Evolutionary conservation across 371 early-diverging fungal species (phyloP).

Genomic region (Nematocida homosporus): DNA sequence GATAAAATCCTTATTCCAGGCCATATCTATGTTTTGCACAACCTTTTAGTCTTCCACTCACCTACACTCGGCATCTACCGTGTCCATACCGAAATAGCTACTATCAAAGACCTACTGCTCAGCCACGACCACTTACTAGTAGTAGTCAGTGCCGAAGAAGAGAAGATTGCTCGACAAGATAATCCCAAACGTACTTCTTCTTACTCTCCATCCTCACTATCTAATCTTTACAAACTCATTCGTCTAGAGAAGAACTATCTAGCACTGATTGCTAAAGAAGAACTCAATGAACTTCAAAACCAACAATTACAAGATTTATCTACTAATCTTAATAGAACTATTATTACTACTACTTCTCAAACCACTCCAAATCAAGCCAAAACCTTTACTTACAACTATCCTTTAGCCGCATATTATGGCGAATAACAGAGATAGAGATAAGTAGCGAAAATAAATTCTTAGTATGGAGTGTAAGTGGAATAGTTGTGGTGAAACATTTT

Average conservation of each 20-base stretch:
- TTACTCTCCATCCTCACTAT: not conserved
- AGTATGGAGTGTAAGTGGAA: constrained; percentile 55
- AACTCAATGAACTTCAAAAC: too few relatives aligned
- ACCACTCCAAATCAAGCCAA: not conserved
- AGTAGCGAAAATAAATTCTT: constrained; percentile 31
- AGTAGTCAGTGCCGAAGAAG: not conserved
- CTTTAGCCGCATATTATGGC: not conserved
- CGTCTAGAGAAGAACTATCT: too few relatives aligned
- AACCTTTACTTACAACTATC: not conserved
- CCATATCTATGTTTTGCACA: not conserved
- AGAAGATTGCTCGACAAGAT: not conserved
- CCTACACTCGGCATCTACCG: not conserved
- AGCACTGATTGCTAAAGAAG: too few relatives aligned
- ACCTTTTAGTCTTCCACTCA: not conserved
- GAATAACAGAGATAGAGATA: not conserved
- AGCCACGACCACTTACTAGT: constrained; percentile 16
- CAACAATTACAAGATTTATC: too few relatives aligned
- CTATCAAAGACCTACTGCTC: constrained; percentile 3
- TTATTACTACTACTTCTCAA: not conserved
- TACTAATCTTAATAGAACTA: too few relatives aligned
- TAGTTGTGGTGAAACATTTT: constrained; percentile 35
- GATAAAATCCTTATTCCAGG: too few relatives aligned
- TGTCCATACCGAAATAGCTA: not conserved
- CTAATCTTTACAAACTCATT: too few relatives aligned
- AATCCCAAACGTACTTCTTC: not conserved